Conservation (phyloP, 306 rosid species). For the Psophocarpus tetragonolobus region DNA sequence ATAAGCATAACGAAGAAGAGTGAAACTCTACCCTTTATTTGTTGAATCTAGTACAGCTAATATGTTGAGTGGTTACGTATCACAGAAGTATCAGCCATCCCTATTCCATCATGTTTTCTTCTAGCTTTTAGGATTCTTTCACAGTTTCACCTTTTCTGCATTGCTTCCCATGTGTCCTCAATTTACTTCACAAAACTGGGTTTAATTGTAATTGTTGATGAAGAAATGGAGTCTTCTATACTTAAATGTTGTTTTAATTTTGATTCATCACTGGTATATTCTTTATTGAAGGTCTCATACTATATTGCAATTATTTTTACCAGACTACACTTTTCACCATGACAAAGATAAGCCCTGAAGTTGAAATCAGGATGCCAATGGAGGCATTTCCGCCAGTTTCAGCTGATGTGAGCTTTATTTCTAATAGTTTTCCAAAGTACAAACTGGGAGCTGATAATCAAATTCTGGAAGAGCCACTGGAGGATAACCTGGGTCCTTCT, state of each 20-base stretch:
- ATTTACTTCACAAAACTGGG: neutral
- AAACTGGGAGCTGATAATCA: conserved; percentile 78
- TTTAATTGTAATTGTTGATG: neutral
- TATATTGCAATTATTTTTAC: conserved; percentile 24
- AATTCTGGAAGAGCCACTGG: conserved; percentile 73
- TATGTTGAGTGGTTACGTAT: neutral
- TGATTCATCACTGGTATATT: neutral
- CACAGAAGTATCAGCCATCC: neutral
- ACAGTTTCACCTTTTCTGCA: conserved; percentile 13
- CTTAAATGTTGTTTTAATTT: conserved; percentile 23
- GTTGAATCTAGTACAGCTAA: conserved; percentile 5
- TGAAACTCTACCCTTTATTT: neutral
- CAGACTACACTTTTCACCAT: conserved; percentile 49
- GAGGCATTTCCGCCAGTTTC: conserved; percentile 75
- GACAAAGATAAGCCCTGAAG: conserved; percentile 91
- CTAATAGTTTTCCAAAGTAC: conserved; percentile 74
- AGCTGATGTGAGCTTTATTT: conserved; percentile 87
- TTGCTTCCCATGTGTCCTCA: conserved; percentile 9
- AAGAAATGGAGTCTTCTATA: conserved; percentile 6
- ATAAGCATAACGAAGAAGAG: neutral
- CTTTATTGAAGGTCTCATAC: conserved; percentile 11
- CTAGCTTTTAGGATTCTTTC: conserved; percentile 16
- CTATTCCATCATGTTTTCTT: conserved; percentile 9
- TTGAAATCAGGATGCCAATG: conserved; percentile 55
- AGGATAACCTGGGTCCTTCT: conserved; percentile 68